Percentiles rank a stretch among this genome's conserved stretches.
These are phyloP conservation scores for Cladophialophora exuberans DNA, from an alignment of 2,329 filamentous ascomycete genomes.

Conservation along the genomic window DNA sequence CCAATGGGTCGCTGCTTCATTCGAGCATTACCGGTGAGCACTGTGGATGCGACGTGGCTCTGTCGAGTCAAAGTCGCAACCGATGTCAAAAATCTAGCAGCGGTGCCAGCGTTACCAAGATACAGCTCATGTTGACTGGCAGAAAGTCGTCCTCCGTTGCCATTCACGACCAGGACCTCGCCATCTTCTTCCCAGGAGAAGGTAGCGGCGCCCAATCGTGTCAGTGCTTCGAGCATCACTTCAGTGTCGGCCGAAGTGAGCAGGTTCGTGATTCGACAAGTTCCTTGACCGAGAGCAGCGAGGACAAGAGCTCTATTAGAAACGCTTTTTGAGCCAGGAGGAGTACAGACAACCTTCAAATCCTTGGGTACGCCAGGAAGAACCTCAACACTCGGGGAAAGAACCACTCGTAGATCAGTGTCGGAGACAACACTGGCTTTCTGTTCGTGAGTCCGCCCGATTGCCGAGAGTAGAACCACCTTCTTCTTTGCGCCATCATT, in stretches of 20 bases:
- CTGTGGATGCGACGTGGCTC: conserved; percentile 64
- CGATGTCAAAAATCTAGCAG: conserved; percentile 91
- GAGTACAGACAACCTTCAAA: conserved; percentile 74
- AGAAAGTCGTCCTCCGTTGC: conserved; percentile 82
- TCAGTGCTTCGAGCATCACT: conserved; percentile 93
- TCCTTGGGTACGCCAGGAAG: conserved; percentile 69
- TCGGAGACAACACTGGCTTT: conserved; percentile 90
- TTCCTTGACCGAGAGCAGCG: conserved; percentile 83
- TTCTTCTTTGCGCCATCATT: conserved; percentile 96
- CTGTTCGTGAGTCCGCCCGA: conserved; percentile 84
- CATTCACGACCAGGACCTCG: conserved; percentile 84
- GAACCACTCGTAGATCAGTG: conserved; percentile 75
- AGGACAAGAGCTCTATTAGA: conserved; percentile 95
- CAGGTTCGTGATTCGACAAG: conserved; percentile 86
- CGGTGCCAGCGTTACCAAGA: conserved; percentile 94
- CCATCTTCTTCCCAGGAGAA: conserved; percentile 95
- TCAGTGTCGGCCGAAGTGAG: conserved; percentile 96
- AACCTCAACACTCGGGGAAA: conserved; percentile 78
- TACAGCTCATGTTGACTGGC: conserved; percentile 80
- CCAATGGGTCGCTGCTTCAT: conserved; percentile 98
- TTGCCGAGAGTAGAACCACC: conserved; percentile 86
- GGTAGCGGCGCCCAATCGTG: conserved; percentile 78
- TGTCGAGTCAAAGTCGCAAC: conserved; percentile 82
- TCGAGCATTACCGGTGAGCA: conserved; percentile 89
- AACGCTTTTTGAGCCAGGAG: conserved; percentile 95